Percentiles rank a stretch among this genome's conserved stretches.
These are phyloP conservation scores for Elasticomyces elasticus DNA, from an alignment of 495 filamentous ascomycete genomes.

Conservation along the genomic window DNA sequence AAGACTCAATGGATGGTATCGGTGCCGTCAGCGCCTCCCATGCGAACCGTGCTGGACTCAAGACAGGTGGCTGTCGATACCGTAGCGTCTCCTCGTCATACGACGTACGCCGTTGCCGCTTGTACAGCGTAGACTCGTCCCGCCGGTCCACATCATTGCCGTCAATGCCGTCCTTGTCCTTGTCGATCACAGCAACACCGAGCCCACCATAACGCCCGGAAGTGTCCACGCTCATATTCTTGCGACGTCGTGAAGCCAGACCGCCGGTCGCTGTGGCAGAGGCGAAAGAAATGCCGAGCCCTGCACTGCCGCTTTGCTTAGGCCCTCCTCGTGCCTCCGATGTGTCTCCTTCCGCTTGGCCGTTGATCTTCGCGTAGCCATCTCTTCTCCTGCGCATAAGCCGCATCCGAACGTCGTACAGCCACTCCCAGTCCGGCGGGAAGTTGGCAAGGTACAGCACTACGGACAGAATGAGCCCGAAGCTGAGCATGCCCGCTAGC, in stretches of 20 bases:
- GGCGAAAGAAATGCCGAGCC: neutral
- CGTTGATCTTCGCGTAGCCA: neutral
- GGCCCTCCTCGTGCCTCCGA: neutral
- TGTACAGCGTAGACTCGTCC: neutral
- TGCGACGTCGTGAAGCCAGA: neutral
- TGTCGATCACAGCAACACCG: conserved; percentile 6
- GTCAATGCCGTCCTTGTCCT: neutral
- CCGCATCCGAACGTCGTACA: neutral
- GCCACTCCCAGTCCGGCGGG: neutral
- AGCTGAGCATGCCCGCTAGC: conserved; percentile 4
- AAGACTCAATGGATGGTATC: neutral
- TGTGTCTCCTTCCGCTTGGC: neutral
- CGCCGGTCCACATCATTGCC: no score
- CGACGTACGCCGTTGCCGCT: conserved; percentile 1
- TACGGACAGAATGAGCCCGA: conserved; percentile 4
- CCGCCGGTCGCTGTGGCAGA: neutral
- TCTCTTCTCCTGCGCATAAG: neutral
- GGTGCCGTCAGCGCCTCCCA: conserved; percentile 12
- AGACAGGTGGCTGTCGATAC: neutral
- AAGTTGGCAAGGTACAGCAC: conserved; percentile 9
- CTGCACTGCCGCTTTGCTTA: neutral
- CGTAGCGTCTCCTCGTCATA: conserved; percentile 9
- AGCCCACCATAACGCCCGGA: neutral
- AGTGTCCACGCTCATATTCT: conserved; percentile 9
- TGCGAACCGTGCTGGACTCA: conserved; percentile 4